Conservation (phyloP, 257 asterid species). For the Nicotiana obtusifolia region DNA sequence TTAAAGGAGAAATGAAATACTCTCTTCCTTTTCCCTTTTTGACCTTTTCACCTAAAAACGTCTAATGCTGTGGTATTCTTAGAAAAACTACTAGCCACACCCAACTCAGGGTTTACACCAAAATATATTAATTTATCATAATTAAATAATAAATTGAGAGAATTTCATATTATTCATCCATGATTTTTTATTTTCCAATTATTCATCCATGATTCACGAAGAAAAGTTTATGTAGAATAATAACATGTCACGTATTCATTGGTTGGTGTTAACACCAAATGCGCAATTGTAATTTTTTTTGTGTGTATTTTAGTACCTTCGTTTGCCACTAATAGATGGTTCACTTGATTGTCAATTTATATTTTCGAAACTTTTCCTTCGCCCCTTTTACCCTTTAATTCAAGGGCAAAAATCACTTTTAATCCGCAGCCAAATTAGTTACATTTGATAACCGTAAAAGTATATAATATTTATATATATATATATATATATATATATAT, state of each 20-base stretch:
- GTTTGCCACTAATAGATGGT: background rate
- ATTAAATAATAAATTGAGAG: no score
- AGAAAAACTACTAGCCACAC: background rate
- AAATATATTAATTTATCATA: background rate
- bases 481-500: no score
- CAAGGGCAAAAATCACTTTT: no score
- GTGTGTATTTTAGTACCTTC: no score
- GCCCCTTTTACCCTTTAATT: no score
- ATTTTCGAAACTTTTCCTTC: no score
- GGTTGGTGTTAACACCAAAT: background rate
- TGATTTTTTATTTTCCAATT: background rate
- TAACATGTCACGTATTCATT: background rate
- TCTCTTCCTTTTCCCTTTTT: background rate
- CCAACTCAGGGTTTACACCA: rapidly evolving
- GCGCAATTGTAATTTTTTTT: background rate
- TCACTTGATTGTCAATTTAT: background rate
- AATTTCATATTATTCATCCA: no score
- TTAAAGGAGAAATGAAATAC: no score
- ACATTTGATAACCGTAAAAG: no score
- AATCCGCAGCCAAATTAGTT: no score
- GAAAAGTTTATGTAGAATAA: background rate
- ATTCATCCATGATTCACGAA: no score
- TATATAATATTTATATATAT: no score
- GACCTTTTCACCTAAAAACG: background rate
- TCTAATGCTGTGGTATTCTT: background rate